These are phyloP conservation scores for Yarrowia sp. DNA, from an alignment of 805 yeast species.

Conservation along the genomic window DNA sequence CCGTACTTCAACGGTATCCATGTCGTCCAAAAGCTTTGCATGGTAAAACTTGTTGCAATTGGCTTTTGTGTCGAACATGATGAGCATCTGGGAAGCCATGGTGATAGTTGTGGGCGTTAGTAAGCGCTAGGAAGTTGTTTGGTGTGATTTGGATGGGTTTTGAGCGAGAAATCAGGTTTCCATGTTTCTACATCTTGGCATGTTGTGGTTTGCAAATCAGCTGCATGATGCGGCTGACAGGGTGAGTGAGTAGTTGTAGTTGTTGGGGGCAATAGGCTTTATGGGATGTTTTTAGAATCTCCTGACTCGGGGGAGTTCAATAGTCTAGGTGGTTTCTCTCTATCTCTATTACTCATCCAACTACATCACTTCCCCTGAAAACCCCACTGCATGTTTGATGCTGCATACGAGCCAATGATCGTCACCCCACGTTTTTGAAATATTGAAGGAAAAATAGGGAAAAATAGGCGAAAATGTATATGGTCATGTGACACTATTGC, in stretches of 20 bases:
- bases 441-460: too few species aligned
- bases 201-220: background rate
- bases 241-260: too few species aligned
- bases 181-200: background rate
- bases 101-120: constrained; percentile 42
- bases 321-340: background rate
- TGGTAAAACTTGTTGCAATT: constrained; percentile 61
- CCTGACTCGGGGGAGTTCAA: background rate
- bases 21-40: constrained; percentile 45
- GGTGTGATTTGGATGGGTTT: background rate
- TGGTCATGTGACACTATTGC: too few species aligned
- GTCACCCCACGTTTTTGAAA: background rate
- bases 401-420: background rate
- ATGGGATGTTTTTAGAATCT: background rate
- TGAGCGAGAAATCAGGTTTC: too few species aligned
- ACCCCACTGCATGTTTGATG: background rate
- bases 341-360: background rate
- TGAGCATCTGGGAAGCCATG: constrained; percentile 51
- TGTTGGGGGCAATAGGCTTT: too few species aligned
- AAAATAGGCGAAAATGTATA: too few species aligned
- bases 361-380: background rate
- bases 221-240: constrained; percentile 13
- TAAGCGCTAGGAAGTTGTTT: background rate
- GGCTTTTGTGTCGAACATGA: constrained; percentile 57
- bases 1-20: constrained; percentile 52